These are phyloP conservation scores for Arthroderma sp. DNA, from an alignment of 2,329 filamentous ascomycete genomes.

Conservation along the genomic window DNA sequence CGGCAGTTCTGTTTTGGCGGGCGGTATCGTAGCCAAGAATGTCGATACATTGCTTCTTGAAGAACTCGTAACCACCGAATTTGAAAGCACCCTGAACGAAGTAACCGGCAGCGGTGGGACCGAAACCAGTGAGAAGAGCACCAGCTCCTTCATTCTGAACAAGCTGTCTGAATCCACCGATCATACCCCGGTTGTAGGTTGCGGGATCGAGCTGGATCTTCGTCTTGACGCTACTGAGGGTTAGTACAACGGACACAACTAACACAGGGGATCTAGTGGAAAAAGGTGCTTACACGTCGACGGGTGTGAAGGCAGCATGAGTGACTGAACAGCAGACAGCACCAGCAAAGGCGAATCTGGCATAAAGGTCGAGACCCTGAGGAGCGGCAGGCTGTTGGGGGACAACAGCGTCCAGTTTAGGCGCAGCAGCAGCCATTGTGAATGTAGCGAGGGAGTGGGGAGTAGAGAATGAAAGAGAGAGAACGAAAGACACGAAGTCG, in stretches of 20 bases:
- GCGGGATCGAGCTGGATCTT: conserved; percentile 83
- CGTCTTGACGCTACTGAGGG: conserved; percentile 67
- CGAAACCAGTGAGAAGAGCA: conserved; percentile 73
- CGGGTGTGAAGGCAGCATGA: conserved; percentile 90
- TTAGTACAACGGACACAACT: neutral
- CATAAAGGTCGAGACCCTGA: conserved; percentile 61
- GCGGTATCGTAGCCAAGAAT: conserved; percentile 63
- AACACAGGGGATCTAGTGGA: neutral
- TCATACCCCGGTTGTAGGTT: conserved; percentile 78
- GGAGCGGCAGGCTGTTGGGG: conserved; percentile 9
- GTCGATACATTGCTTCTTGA: conserved; percentile 87
- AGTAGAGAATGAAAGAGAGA: neutral
- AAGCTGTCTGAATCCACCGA: conserved; percentile 78
- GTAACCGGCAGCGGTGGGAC: conserved; percentile 78
- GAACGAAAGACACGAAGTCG: neutral
- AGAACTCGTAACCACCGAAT: conserved; percentile 91
- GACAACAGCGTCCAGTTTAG: neutral
- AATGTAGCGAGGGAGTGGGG: neutral
- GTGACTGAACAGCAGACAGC: conserved; percentile 97
- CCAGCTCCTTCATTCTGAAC: conserved; percentile 71
- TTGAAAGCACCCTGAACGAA: conserved; percentile 91
- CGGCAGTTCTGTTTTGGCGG: conserved; percentile 62
- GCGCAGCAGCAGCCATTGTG: neutral
- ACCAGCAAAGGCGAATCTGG: conserved; percentile 91
- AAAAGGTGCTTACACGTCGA: conserved; percentile 80